Evolutionary conservation across 2,329 filamentous ascomycete genomes (phyloP), one percentile per base, ranked within the genome.

Genomic region (Clarireedia monteithiana): DNA sequence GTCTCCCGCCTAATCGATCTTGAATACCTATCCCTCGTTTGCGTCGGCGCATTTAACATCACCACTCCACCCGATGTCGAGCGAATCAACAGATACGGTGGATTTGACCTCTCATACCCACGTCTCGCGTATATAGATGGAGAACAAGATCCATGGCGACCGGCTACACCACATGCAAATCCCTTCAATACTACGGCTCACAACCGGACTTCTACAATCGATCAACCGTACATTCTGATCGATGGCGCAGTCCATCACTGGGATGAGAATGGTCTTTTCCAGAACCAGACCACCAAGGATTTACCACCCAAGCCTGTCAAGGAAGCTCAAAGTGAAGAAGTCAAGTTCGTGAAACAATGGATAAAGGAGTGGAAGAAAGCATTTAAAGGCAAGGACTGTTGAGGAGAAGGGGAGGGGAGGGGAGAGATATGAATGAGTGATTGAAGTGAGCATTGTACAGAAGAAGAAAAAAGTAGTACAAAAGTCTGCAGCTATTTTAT

Each of bases 111-210:
- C 63, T 65, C 63, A 47, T 91, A 89, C 67, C 80, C 85, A 1
- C 84, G 89, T 1, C 79, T 95, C 0, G 90, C 90, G 2, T 79
- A 88, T 48, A 75, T 95, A 40, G 89, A 91, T 59, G 89, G 89
- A 27, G 80, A 88, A 60, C 81, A 82, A 55, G 90, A 95, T 66
- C 89, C 89, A 0, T 95, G 90, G 90, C 80, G 85, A 17, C 81
- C 83, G 0, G 87, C 86, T 0, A 87, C 85, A 0, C 82, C 86
- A 0, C 84, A 92, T 50, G 84, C 83, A 0, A 78, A 82, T 12
- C 67, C 66, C 0, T 69, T 67, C 45, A 68, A 67, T 38, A 51
- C 27, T n/a, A 79, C 75, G 1, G 77, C 83, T 0, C 74, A 77
- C 0, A 71, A 75, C 30, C 75, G 87, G 20, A 70, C 74, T 14